phyloP scores from a whole-genome alignment of 495 filamentous ascomycete species.

The Amorphotheca resinae region DNA sequence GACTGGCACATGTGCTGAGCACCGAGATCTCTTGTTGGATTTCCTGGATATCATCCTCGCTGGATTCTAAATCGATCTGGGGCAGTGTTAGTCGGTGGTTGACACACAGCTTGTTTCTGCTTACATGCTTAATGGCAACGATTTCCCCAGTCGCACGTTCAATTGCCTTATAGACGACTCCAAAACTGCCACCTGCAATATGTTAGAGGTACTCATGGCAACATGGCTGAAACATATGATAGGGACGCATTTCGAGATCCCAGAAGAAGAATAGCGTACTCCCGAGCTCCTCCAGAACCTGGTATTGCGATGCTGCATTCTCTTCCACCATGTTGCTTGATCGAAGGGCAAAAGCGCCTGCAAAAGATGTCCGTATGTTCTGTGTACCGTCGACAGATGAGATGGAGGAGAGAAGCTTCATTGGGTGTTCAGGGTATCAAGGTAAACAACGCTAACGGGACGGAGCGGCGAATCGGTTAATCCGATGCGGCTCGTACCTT shows the following conservation, averaged over 20 bases:
- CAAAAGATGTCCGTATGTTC: not conserved
- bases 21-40: slow-evolving; percentile 97
- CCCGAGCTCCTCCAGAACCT: slow-evolving; percentile 85
- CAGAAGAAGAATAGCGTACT: too few species aligned
- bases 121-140: slow-evolving; percentile 84
- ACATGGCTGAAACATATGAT: not conserved
- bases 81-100: slow-evolving; percentile 15
- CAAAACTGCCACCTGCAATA: slow-evolving; percentile 60
- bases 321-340: slow-evolving; percentile 35
- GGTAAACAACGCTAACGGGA: not conserved
- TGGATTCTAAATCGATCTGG: slow-evolving; percentile 97
- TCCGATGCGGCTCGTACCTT: too few species aligned
- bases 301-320: slow-evolving; percentile 54
- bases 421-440: not conserved
- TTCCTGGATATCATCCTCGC: slow-evolving; percentile 93
- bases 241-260: not conserved
- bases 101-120: slow-evolving; percentile 20
- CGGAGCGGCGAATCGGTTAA: not conserved
- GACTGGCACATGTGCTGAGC: slow-evolving; percentile 83
- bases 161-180: slow-evolving; percentile 91
- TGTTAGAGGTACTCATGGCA: not conserved
- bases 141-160: slow-evolving; percentile 75
- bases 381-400: not conserved
- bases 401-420: not conserved
- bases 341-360: not conserved